phyloP scores from a whole-genome alignment of 495 filamentous ascomycete genomes.

The Xylaria curta region DNA sequence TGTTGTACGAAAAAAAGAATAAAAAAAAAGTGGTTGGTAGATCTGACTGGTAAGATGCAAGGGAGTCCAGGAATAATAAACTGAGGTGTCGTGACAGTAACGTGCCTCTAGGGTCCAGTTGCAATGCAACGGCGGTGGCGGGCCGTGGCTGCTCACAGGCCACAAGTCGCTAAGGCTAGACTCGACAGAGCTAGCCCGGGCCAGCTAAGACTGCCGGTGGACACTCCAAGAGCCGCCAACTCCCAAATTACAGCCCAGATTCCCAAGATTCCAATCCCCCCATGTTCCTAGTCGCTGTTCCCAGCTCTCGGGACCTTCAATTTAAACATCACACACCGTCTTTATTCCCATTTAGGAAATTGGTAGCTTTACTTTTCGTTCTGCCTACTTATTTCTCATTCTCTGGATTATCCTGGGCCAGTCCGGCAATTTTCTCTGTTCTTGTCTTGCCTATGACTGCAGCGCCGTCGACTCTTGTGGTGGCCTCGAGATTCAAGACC shows the following conservation, averaged over 20 bases:
- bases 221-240: constrained; percentile 16
- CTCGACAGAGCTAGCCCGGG: not conserved
- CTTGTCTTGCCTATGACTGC: not conserved
- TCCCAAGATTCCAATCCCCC: not conserved
- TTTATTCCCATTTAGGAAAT: constrained; percentile 22
- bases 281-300: constrained; percentile 9
- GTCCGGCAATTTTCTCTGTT: not conserved
- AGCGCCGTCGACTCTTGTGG: not conserved
- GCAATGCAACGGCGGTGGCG: constrained; percentile 1
- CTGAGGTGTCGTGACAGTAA: not conserved
- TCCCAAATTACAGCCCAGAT: constrained; percentile 7
- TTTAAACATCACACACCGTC: not conserved
- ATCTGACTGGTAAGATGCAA: not conserved
- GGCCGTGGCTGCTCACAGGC: constrained; percentile 4
- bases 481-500: not conserved
- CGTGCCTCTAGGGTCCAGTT: not conserved
- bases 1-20: not conserved
- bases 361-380: not conserved
- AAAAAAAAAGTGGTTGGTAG: not conserved
- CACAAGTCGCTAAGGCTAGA: not conserved
- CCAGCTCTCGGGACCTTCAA: constrained; percentile 22
- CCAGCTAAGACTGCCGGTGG: not conserved
- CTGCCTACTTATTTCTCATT: not conserved
- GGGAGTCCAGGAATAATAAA: not conserved
- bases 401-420: not conserved